phyloP scores from a whole-genome alignment of 352 stramenopile species.

The Phytopythium kandeliae region DNA sequence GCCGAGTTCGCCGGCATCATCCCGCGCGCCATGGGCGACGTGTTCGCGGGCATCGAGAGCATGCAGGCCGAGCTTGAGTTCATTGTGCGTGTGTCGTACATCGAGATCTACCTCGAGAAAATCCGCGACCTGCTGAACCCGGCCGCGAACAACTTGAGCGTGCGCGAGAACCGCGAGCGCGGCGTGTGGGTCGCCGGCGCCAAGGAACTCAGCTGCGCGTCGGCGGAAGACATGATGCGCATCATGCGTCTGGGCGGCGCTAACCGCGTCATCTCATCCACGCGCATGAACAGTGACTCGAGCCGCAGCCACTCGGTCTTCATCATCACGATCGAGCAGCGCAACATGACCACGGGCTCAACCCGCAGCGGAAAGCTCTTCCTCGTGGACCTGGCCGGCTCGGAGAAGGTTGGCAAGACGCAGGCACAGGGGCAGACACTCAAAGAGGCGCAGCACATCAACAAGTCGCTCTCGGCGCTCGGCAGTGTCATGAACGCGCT shows the following conservation, averaged over 20 bases:
- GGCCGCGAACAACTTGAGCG: slow-evolving; percentile 45
- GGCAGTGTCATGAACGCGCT: slow-evolving; percentile 90
- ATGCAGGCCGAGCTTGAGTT: slow-evolving; percentile 86
- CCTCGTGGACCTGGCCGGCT: slow-evolving; percentile 73
- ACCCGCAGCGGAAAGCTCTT: slow-evolving; percentile 92
- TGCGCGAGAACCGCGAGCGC: slow-evolving; percentile 52
- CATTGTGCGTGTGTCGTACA: slow-evolving; percentile 94
- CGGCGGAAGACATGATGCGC: slow-evolving; percentile 55
- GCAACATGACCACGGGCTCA: slow-evolving; percentile 48
- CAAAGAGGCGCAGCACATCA: slow-evolving; percentile 87
- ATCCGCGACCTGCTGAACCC: slow-evolving; percentile 93
- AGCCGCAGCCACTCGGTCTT: slow-evolving; percentile 95
- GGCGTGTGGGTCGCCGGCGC: slow-evolving; percentile 58
- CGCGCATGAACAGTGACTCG: slow-evolving; percentile 90
- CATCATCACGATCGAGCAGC: slow-evolving; percentile 94
- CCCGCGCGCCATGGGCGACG: slow-evolving; percentile 62
- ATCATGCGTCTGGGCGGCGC: slow-evolving; percentile 91
- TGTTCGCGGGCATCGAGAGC: slow-evolving; percentile 62
- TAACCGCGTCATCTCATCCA: slow-evolving; percentile 86
- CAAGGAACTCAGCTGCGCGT: slow-evolving; percentile 59
- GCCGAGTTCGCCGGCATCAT: slow-evolving; percentile 68
- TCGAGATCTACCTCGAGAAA: slow-evolving; percentile 99
- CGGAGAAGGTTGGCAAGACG: slow-evolving; percentile 72
- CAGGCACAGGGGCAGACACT: slow-evolving; percentile 90
- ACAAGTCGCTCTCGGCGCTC: slow-evolving; percentile 87